Conservation (phyloP, 2,329 filamentous ascomycete species). For the Fusarium verticillioides region DNA sequence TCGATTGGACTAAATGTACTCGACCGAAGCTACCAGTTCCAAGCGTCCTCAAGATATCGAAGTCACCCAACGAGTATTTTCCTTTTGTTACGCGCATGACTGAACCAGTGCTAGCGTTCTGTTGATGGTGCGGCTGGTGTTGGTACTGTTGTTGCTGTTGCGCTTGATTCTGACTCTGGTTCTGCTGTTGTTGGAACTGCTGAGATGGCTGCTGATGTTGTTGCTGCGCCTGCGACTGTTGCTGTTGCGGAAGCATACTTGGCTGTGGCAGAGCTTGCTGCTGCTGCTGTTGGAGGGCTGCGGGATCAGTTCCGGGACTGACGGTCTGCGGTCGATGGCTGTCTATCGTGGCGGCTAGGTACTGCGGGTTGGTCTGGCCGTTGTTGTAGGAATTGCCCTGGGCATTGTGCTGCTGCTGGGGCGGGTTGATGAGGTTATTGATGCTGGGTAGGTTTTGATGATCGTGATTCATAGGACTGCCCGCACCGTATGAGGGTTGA, state of each 20-base stretch:
- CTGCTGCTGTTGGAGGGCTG: constrained; percentile 52
- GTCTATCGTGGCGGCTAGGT: constrained; percentile 44
- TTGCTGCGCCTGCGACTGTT: constrained; percentile 42
- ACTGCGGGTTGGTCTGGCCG: constrained; percentile 41
- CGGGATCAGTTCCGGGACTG: constrained; percentile 54
- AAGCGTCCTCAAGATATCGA: constrained; percentile 87
- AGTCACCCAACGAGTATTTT: constrained; percentile 94
- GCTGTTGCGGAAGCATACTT: constrained; percentile 46
- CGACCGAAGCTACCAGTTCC: constrained; percentile 97
- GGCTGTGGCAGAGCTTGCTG: constrained; percentile 47
- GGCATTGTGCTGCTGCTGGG: constrained; percentile 54
- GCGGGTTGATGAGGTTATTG: constrained; percentile 80
- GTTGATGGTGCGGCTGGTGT: constrained; percentile 48
- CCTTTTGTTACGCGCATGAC: constrained; percentile 84
- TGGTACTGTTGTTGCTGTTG: constrained; percentile 43
- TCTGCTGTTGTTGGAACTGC: constrained; percentile 34
- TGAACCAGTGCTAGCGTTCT: constrained; percentile 48
- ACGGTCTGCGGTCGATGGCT: constrained; percentile 46
- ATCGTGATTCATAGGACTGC: constrained; percentile 52
- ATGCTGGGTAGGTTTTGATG: constrained; percentile 82
- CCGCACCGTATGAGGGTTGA: constrained; percentile 42
- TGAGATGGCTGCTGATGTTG: constrained; percentile 38
- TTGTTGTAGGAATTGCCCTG: constrained; percentile 49
- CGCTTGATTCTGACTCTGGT: constrained; percentile 15
- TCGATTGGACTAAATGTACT: constrained; percentile 96